Evolutionary conservation across 768 basidiomycete genomes (phyloP).

Genomic region (Cystofilobasidium capitatum): DNA sequence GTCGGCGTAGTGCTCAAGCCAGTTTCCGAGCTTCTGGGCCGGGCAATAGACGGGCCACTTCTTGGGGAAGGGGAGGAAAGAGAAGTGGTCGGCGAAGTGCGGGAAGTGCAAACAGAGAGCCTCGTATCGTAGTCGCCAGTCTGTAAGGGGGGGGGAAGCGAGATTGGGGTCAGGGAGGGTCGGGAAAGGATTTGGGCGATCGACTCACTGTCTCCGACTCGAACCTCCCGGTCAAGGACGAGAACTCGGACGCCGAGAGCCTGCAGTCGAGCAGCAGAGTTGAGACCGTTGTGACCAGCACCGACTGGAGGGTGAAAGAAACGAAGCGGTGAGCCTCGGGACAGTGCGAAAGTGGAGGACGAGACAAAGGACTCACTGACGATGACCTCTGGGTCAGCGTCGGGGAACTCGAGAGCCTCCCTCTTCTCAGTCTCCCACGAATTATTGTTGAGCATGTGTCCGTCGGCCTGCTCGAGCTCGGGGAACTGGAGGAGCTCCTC

Average conservation of each 20-base stretch:
- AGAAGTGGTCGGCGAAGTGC: conserved; percentile 20
- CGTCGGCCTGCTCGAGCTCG: conserved; percentile 47
- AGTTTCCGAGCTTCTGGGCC: conserved; percentile 44
- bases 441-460: conserved; percentile 33
- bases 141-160: too few species aligned
- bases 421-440: conserved; percentile 29
- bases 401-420: conserved; percentile 42
- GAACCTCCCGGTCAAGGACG: conserved; percentile 39
- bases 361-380: conserved; percentile 45
- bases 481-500: conserved; percentile 50
- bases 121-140: conserved; percentile 38
- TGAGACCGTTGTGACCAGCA: conserved; percentile 40
- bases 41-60: conserved; percentile 44
- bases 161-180: too few species aligned
- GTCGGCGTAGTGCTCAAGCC: conserved; percentile 44
- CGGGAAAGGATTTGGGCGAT: too few species aligned
- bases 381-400: conserved; percentile 51
- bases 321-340: conserved; percentile 24
- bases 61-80: conserved; percentile 10
- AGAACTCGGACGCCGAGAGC: conserved; percentile 43
- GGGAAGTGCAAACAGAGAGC: conserved; percentile 42
- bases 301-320: conserved; percentile 24
- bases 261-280: conserved; percentile 44
- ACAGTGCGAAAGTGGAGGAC: conserved; percentile 49
- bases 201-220: conserved; percentile 40